These are phyloP conservation scores for Myxozyma neotropica DNA, from an alignment of 805 yeast species.

Conservation along the genomic window DNA sequence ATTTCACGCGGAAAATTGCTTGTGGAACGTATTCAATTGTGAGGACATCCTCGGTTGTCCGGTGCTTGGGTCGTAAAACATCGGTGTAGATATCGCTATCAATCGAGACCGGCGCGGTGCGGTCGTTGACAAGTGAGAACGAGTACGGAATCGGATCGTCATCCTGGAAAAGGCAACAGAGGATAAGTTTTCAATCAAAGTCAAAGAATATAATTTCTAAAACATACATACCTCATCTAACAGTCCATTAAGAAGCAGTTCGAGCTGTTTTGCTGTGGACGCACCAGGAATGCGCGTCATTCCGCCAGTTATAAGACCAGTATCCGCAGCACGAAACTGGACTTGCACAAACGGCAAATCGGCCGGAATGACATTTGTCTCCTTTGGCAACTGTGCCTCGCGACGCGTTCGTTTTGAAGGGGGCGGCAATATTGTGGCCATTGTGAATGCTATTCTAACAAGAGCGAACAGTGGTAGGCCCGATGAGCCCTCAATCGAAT, in stretches of 20 bases:
- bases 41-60: conserved; percentile 89
- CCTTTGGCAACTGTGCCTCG: conserved; percentile 79
- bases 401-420: conserved; percentile 85
- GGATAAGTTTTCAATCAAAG: not conserved
- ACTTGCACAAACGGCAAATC: conserved; percentile 86
- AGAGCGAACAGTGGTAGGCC: too few species aligned
- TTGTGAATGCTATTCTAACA: not conserved
- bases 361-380: conserved; percentile 68
- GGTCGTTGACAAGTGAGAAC: conserved; percentile 60
- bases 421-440: conserved; percentile 95
- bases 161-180: conserved; percentile 13
- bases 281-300: conserved; percentile 80
- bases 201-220: not conserved
- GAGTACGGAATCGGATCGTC: conserved; percentile 92
- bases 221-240: conserved; percentile 47
- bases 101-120: conserved; percentile 63
- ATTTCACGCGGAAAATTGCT: conserved; percentile 89
- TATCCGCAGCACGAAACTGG: conserved; percentile 88
- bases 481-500: not conserved
- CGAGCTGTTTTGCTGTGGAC: conserved; percentile 81
- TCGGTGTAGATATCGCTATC: conserved; percentile 76
- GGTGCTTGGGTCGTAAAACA: conserved; percentile 80
- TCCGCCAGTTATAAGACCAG: conserved; percentile 87
- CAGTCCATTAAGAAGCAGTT: conserved; percentile 80
- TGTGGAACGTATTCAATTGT: conserved; percentile 91